Evolutionary conservation across 83 land plant genomes (phyloP).

Genomic region (Larix sibirica): DNA sequence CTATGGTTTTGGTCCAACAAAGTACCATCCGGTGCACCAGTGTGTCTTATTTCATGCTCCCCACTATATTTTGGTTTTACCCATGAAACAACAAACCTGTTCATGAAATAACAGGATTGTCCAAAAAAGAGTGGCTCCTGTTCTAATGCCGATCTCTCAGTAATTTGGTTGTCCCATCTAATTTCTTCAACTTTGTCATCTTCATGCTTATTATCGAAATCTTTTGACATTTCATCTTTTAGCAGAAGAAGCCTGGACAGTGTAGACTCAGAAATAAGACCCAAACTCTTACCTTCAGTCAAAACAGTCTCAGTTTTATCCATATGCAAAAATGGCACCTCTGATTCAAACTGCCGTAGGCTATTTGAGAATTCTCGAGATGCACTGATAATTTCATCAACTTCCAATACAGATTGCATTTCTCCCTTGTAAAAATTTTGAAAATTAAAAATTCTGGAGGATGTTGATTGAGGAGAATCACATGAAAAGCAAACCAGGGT

Average conservation of each 20-base stretch:
- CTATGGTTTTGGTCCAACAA: not conserved
- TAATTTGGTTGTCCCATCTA: not conserved
- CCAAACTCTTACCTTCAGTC: constrained; percentile 42
- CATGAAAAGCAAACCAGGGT: constrained; percentile 64
- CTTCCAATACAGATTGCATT: constrained; percentile 7
- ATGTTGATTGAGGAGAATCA: constrained; percentile 48
- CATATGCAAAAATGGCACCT: constrained; percentile 33
- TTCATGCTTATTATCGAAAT: constrained; percentile 30
- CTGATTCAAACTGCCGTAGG: constrained; percentile 20
- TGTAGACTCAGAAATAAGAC: constrained; percentile 50
- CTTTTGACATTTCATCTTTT: constrained; percentile 34
- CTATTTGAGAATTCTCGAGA: constrained; percentile 22
- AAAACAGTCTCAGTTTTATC: constrained; percentile 33
- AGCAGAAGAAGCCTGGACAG: constrained; percentile 25
- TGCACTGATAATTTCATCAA: constrained; percentile 34
- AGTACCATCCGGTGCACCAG: not conserved
- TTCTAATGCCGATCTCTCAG: not conserved
- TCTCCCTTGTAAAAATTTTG: constrained; percentile 12
- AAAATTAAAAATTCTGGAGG: constrained; percentile 9
- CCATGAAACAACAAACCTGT: constrained; percentile 71
- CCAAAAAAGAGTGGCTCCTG: constrained; percentile 36
- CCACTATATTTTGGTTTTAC: not conserved
- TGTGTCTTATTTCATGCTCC: not conserved
- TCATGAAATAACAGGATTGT: constrained; percentile 57
- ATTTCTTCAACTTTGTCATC: not conserved